Evolutionary conservation across 306 rosid species (phyloP).

Genomic region (Vigna radiata): DNA sequence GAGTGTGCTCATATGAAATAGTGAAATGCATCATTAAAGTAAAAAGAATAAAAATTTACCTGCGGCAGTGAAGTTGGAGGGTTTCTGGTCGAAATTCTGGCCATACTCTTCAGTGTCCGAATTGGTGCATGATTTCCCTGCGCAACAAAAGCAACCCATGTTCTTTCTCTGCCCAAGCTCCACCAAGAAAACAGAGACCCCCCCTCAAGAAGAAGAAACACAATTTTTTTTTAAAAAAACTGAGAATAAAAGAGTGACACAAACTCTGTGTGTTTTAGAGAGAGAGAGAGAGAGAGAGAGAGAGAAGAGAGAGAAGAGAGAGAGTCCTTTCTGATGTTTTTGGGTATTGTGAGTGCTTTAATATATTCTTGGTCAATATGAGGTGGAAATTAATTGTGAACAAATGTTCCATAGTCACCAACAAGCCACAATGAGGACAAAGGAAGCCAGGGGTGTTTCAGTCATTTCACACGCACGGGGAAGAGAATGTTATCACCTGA

Average conservation of each 20-base stretch:
- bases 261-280: slow-evolving; percentile 1
- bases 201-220: slow-evolving; percentile 23
- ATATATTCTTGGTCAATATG: slow-evolving; percentile 37
- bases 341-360: slow-evolving; percentile 21
- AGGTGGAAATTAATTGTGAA: slow-evolving; percentile 40
- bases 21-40: slow-evolving; percentile 21
- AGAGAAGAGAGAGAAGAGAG: neutral
- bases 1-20: slow-evolving; percentile 5
- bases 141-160: slow-evolving; percentile 77
- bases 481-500: neutral
- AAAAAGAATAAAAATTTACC: slow-evolving; percentile 44
- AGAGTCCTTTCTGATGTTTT: neutral
- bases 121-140: slow-evolving; percentile 50
- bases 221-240: neutral
- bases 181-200: slow-evolving; percentile 14
- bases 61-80: slow-evolving; percentile 48
- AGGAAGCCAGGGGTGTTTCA: slow-evolving; percentile 5
- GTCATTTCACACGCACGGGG: neutral
- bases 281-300: neutral
- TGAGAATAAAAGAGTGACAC: neutral
- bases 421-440: slow-evolving; percentile 23
- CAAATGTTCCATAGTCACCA: slow-evolving; percentile 15
- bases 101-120: slow-evolving; percentile 34
- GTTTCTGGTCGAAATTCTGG: slow-evolving; percentile 47
- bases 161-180: slow-evolving; percentile 43